Percentiles rank a stretch among this genome's conserved stretches.
Evolutionary conservation across 2,329 filamentous ascomycete genomes (phyloP).

Genomic region (Apiospora kogelbergensis): DNA sequence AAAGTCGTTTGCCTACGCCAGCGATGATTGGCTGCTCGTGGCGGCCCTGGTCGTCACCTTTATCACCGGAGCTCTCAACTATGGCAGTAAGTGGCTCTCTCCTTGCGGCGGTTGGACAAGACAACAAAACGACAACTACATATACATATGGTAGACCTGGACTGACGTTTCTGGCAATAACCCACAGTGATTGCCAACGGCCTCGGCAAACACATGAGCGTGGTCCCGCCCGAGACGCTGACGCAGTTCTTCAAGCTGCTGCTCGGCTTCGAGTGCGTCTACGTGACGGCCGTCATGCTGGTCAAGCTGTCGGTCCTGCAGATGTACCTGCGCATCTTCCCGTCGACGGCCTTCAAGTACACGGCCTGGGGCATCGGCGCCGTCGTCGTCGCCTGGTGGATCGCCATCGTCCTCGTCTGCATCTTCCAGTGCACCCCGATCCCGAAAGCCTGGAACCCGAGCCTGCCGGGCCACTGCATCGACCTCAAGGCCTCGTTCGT

Average conservation of each 20-base stretch:
- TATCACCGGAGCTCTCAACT: slow-evolving; percentile 16
- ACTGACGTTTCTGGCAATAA: background rate
- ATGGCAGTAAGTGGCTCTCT: slow-evolving; percentile 15
- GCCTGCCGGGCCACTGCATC: slow-evolving; percentile 38
- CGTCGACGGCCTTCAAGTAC: slow-evolving; percentile 21
- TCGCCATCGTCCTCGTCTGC: slow-evolving; percentile 28
- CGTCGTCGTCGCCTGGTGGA: slow-evolving; percentile 21
- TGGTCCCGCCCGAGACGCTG: background rate
- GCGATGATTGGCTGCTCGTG: slow-evolving; percentile 16
- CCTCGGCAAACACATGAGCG: slow-evolving; percentile 14
- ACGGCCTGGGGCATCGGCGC: slow-evolving; percentile 16
- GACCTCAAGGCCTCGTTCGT: slow-evolving; percentile 39
- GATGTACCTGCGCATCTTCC: slow-evolving; percentile 28
- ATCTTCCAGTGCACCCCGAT: slow-evolving; percentile 43
- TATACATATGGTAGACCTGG: background rate
- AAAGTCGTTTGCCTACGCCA: slow-evolving; percentile 11
- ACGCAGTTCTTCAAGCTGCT: slow-evolving; percentile 16
- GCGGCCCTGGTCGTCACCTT: slow-evolving; percentile 16
- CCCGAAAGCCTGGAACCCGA: slow-evolving; percentile 33
- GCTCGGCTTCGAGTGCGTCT: slow-evolving; percentile 18
- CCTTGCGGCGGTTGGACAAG: no score
- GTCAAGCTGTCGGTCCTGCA: slow-evolving; percentile 24
- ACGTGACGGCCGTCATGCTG: slow-evolving; percentile 19
- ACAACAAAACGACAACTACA: no score
- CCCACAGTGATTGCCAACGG: slow-evolving; percentile 17